Percentiles rank a stretch among this genome's conserved stretches.
phyloP scores from a whole-genome alignment of 2,329 filamentous ascomycete genomes.

The Clonostachys rhizophaga region DNA sequence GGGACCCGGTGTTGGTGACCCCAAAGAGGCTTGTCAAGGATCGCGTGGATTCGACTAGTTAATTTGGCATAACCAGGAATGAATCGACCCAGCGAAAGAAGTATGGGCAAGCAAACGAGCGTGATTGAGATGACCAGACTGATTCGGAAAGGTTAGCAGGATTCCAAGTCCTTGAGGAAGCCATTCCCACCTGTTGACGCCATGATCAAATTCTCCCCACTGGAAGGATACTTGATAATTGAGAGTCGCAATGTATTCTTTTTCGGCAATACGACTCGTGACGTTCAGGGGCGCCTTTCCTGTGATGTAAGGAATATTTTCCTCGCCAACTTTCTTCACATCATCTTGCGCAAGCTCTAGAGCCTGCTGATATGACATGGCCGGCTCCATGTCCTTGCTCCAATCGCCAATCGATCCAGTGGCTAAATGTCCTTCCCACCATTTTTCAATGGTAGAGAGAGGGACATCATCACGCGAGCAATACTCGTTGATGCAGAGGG shows the following conservation, averaged over 20 bases:
- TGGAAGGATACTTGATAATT: constrained; percentile 48
- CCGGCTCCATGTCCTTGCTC: constrained; percentile 10
- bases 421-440: constrained; percentile 19
- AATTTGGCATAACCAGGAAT: constrained; percentile 15
- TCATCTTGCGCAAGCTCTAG: constrained; percentile 14
- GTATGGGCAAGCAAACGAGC: constrained; percentile 21
- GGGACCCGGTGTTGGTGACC: constrained; percentile 24
- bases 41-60: constrained; percentile 16
- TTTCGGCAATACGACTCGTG: constrained; percentile 19
- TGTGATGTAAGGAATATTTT: constrained; percentile 13
- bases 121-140: constrained; percentile 14
- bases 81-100: constrained; percentile 24
- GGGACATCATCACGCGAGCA: constrained; percentile 14
- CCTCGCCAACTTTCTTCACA: constrained; percentile 3
- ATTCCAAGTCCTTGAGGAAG: background rate
- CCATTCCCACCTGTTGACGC: background rate
- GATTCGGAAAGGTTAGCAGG: background rate
- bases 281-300: constrained; percentile 16
- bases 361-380: constrained; percentile 18
- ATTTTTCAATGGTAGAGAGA: constrained; percentile 11
- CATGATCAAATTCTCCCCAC: constrained; percentile 2
- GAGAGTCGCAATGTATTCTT: constrained; percentile 33
- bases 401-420: constrained; percentile 16
- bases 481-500: constrained; percentile 24
- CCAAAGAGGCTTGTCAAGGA: constrained; percentile 21